Percentiles rank a stretch among this genome's conserved stretches.
Evolutionary conservation across 2,329 filamentous ascomycete species (phyloP).

Genomic region (Xylariaceae sp.): DNA sequence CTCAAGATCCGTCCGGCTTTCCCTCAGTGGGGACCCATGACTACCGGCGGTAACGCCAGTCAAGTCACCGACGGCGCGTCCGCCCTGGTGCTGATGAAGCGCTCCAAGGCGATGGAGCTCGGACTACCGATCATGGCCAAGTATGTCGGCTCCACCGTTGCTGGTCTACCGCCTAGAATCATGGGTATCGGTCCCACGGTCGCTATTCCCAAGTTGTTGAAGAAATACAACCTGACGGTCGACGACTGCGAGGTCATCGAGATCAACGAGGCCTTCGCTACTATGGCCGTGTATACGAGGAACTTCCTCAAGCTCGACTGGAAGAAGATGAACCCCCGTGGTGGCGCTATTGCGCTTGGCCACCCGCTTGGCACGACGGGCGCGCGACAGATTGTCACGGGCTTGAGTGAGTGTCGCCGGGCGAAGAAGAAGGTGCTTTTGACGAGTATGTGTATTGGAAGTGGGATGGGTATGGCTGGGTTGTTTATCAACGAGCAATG

Average conservation of each 20-base stretch:
- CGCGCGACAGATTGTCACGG: conserved; percentile 78
- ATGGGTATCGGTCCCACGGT: conserved; percentile 88
- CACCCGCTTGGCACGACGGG: conserved; percentile 79
- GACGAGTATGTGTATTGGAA: conserved; percentile 83
- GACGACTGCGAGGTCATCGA: conserved; percentile 86
- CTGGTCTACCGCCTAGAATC: conserved; percentile 84
- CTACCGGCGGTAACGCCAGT: conserved; percentile 87
- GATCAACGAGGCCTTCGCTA: conserved; percentile 96
- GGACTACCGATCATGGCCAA: conserved; percentile 91
- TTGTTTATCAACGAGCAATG: conserved; percentile 57
- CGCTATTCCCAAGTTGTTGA: conserved; percentile 75
- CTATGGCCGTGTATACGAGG: conserved; percentile 93
- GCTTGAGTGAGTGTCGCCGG: conserved; percentile 75
- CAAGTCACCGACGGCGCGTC: conserved; percentile 94
- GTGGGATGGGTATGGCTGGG: conserved; percentile 63
- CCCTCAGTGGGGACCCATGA: conserved; percentile 78
- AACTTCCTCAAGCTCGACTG: conserved; percentile 65
- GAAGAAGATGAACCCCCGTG: conserved; percentile 73
- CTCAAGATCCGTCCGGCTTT: conserved; percentile 86
- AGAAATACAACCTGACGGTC: conserved; percentile 69
- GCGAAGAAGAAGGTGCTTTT: conserved; percentile 86
- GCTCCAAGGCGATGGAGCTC: conserved; percentile 77
- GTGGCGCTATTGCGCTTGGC: conserved; percentile 76
- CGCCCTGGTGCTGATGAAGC: conserved; percentile 88
- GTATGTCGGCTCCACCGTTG: conserved; percentile 85